phyloP scores from a whole-genome alignment of 306 rosid genomes.

The Fragaria nilgerrensis region DNA sequence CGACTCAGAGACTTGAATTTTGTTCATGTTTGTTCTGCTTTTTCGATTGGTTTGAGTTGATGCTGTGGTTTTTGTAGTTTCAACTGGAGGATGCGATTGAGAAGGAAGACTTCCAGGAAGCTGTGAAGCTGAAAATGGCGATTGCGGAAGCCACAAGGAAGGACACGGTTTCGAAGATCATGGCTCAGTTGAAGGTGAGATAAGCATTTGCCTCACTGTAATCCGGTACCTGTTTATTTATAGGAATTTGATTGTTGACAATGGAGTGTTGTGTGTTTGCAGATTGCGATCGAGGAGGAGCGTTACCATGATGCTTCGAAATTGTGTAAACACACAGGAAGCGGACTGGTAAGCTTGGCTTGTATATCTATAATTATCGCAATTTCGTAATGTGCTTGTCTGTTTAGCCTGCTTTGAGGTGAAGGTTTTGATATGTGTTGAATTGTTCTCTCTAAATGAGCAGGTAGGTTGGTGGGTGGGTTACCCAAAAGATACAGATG shows the following conservation, averaged over 20 bases:
- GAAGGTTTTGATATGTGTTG: slow-evolving; percentile 21
- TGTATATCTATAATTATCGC: too few species aligned
- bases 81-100: slow-evolving; percentile 98
- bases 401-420: background rate
- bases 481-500: slow-evolving; percentile 76
- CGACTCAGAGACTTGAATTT: too few species aligned
- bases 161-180: slow-evolving; percentile 80
- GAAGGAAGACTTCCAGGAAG: slow-evolving; percentile 90
- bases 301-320: slow-evolving; percentile 89
- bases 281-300: slow-evolving; percentile 88
- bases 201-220: slow-evolving; percentile 15
- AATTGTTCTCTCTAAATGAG: slow-evolving; percentile 28
- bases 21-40: background rate
- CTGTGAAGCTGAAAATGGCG: slow-evolving; percentile 67
- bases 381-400: background rate
- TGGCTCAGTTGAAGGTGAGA: slow-evolving; percentile 78
- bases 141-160: slow-evolving; percentile 74
- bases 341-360: slow-evolving; percentile 74
- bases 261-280: slow-evolving; percentile 21
- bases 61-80: slow-evolving; percentile 44
- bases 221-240: background rate
- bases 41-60: background rate
- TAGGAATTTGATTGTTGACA: slow-evolving; percentile 18
- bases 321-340: slow-evolving; percentile 83
- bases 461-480: slow-evolving; percentile 99